Base-by-base conservation (phyloP, 2,329 filamentous ascomycete species). In the Celoporthe dispersa region DNA sequence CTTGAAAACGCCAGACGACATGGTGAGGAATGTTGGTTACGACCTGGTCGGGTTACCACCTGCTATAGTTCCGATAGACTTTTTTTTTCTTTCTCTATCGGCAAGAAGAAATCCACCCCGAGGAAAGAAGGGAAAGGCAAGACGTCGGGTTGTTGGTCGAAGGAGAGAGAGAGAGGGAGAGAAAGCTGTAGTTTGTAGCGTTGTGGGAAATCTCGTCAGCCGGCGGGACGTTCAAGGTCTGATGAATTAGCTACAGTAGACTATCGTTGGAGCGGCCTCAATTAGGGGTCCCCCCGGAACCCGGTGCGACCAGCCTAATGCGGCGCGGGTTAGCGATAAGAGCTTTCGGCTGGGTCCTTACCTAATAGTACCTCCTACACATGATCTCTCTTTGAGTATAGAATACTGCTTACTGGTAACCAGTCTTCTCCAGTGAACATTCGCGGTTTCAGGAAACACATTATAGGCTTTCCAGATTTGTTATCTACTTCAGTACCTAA, bases 1-100 rank as follows among this genome's bases (percentile, higher is more conserved):
- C 70, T 68, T 70, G 39, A 70, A 57, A 6, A 70, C 37, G 57
- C 70, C 68, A 16, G 70, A 39, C 12, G 70, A 65, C 70, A 72
- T 72, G 65, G 35, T 68, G 44, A n/a, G 33, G n/a, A 28, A 14
- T 19, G 8, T 39, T 7, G 14, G 62, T 25, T 48, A n/a, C 44
- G 44, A 22, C 6, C 5, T 44, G 8, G 28, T 57, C 53, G 28
- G 53, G 4, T 8, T 31, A 57, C 14, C 53, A 22, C 53, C 28
- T 60, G 51, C 60, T 12, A 35, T 31, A 31, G 37, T 37, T 14
- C 39, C 68, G 64, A 68, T 68, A 59, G 31, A 6, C 19, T 55
- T n/a, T 22, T 39, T 14, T 68, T 8, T 8, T 35, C 35, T 35
- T n/a, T n/a, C n/a, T n/a, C n/a, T n/a, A n/a, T n/a, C 35, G 35